phyloP scores from a whole-genome alignment of 371 early-diverging fungal genomes.

The Mycotypha africana region DNA sequence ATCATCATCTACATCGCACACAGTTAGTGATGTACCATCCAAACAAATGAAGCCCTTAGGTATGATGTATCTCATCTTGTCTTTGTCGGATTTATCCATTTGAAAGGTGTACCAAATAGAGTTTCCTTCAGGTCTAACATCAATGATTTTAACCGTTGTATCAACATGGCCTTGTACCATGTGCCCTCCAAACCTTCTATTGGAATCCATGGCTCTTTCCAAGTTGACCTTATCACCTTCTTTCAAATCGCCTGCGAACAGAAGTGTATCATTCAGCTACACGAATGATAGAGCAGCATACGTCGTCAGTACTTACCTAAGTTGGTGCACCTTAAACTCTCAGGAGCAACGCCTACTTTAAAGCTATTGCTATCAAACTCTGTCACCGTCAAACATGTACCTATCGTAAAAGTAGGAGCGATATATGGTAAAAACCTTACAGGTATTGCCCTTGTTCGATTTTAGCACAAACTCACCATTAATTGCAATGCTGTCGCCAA shows the following conservation, averaged over 20 bases:
- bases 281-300: not conserved
- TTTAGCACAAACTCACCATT: slow-evolving; percentile 64
- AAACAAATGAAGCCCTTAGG: slow-evolving; percentile 93
- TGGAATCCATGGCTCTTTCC: slow-evolving; percentile 87
- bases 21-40: slow-evolving; percentile 94
- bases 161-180: slow-evolving; percentile 98
- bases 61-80: slow-evolving; percentile 78
- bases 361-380: slow-evolving; percentile 76
- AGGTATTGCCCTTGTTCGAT: no score
- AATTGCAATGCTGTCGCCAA: slow-evolving; percentile 93
- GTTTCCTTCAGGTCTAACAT: slow-evolving; percentile 82
- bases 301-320: no score
- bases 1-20: slow-evolving; percentile 80
- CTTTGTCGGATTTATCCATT: slow-evolving; percentile 46
- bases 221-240: slow-evolving; percentile 83
- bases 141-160: slow-evolving; percentile 68
- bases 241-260: slow-evolving; percentile 60
- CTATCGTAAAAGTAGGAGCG: no score
- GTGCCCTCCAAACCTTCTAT: slow-evolving; percentile 93
- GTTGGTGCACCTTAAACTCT: slow-evolving; percentile 88
- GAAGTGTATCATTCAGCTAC: not conserved
- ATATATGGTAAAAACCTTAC: no score
- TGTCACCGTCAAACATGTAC: slow-evolving; percentile 94
- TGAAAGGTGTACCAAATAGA: slow-evolving; percentile 79
- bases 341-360: slow-evolving; percentile 91